phyloP scores from a whole-genome alignment of 345 rosid genomes.

The Eucalyptus guilfoylei region DNA sequence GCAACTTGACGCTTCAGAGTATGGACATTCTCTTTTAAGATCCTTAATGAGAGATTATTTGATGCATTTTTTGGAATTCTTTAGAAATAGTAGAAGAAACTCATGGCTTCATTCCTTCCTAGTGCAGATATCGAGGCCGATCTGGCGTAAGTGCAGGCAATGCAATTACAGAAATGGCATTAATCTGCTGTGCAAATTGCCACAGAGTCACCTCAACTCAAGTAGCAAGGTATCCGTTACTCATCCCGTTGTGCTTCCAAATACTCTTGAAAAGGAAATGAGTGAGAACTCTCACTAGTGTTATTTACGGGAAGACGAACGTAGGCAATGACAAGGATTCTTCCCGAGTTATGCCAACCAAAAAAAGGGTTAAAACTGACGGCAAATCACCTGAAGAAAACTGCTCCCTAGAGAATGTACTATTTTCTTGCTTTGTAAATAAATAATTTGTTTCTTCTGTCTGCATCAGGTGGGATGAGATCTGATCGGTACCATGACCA shows the following conservation, averaged over 20 bases:
- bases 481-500: slow-evolving; percentile 13
- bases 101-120: neutral
- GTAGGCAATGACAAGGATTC: slow-evolving; percentile 16
- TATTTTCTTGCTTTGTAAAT: slow-evolving; percentile 24
- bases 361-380: slow-evolving; percentile 1
- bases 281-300: neutral
- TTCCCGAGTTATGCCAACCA: slow-evolving; percentile 23
- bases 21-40: neutral
- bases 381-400: slow-evolving; percentile 14
- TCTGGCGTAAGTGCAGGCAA: slow-evolving; percentile 28
- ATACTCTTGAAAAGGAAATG: neutral
- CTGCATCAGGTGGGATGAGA: slow-evolving; percentile 30
- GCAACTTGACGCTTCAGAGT: neutral
- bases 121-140: slow-evolving; percentile 23
- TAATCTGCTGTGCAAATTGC: slow-evolving; percentile 38
- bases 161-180: slow-evolving; percentile 25
- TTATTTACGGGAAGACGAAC: neutral
- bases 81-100: neutral
- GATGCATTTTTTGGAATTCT: neutral
- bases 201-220: neutral
- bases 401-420: slow-evolving; percentile 4
- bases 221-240: slow-evolving; percentile 7
- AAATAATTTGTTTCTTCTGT: slow-evolving; percentile 30
- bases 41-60: neutral
- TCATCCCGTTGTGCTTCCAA: neutral